phyloP scores from a whole-genome alignment of 2,329 filamentous ascomycete species.

The Pseudogymnoascus sp. region DNA sequence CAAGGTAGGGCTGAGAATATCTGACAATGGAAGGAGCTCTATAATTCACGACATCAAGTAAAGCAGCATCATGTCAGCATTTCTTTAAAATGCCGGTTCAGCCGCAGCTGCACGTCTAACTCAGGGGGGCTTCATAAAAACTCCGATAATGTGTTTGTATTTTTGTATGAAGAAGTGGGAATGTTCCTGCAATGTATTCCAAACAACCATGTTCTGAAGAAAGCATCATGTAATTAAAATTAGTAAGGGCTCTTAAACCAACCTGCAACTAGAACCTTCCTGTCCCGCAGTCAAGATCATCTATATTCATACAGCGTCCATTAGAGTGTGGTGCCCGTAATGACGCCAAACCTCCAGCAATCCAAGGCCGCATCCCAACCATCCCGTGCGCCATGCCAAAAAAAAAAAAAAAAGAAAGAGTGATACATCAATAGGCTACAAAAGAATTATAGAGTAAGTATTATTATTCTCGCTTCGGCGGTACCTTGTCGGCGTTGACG shows the following conservation, averaged over 20 bases:
- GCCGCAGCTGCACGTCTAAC: background rate
- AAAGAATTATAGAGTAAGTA: constrained; percentile 6
- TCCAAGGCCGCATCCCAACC: constrained; percentile 6
- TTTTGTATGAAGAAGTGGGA: background rate
- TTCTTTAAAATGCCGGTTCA: background rate
- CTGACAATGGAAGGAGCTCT: background rate
- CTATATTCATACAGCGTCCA: constrained; percentile 7
- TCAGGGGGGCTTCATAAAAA: background rate
- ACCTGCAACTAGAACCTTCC: constrained; percentile 7
- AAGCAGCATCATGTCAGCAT: background rate
- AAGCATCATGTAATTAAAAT: constrained; percentile 7
- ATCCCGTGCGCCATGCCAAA: constrained; percentile 2
- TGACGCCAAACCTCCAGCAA: constrained; percentile 5
- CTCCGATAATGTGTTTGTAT: constrained; percentile 1
- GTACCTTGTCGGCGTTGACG: constrained; percentile 13
- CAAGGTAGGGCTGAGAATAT: background rate
- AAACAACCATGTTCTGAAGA: constrained; percentile 6
- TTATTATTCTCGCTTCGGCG: constrained; percentile 8
- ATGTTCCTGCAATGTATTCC: constrained; percentile 2
- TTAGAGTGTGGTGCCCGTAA: constrained; percentile 3
- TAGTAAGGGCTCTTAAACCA: constrained; percentile 5
- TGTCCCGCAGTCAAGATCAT: constrained; percentile 7
- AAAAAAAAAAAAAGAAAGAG: background rate
- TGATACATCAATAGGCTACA: constrained; percentile 6
- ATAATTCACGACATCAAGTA: background rate